Conservation (phyloP, 441 rosid genomes). For the Pelargonium myrrhifolium region DNA sequence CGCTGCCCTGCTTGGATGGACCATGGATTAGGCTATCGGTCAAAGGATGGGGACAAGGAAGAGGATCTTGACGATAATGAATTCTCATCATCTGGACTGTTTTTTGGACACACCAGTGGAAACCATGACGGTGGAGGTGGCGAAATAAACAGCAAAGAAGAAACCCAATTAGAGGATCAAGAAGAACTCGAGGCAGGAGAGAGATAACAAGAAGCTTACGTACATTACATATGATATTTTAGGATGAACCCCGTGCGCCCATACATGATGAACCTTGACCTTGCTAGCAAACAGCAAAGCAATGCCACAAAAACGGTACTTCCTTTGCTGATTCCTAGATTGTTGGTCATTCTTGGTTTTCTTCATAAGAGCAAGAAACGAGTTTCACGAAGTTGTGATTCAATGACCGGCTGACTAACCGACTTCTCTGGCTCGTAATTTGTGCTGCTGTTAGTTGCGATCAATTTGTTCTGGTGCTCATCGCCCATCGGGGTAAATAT, state of each 20-base stretch:
- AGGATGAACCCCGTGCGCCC: not conserved
- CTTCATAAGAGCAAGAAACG: not conserved
- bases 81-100: constrained; percentile 54
- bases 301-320: too few relatives aligned
- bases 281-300: too few relatives aligned
- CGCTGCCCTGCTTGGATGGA: constrained; percentile 83
- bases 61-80: constrained; percentile 76
- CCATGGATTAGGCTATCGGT: constrained; percentile 24
- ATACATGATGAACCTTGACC: too few relatives aligned
- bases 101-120: constrained; percentile 39
- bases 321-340: too few relatives aligned
- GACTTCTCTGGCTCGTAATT: not conserved
- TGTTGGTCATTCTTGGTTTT: too few relatives aligned
- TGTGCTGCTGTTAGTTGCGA: constrained; percentile 8
- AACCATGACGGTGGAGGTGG: constrained; percentile 49
- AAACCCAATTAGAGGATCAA: constrained; percentile 73
- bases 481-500: not conserved
- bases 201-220: constrained; percentile 17
- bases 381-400: not conserved
- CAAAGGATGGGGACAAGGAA: constrained; percentile 58
- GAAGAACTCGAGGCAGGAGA: constrained; percentile 83
- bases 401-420: not conserved
- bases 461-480: not conserved
- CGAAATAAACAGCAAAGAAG: constrained; percentile 66
- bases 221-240: not conserved